These are phyloP conservation scores for Exobasidium cylindrosporum DNA, from an alignment of 1,284 basidiomycete species.

Conservation along the genomic window DNA sequence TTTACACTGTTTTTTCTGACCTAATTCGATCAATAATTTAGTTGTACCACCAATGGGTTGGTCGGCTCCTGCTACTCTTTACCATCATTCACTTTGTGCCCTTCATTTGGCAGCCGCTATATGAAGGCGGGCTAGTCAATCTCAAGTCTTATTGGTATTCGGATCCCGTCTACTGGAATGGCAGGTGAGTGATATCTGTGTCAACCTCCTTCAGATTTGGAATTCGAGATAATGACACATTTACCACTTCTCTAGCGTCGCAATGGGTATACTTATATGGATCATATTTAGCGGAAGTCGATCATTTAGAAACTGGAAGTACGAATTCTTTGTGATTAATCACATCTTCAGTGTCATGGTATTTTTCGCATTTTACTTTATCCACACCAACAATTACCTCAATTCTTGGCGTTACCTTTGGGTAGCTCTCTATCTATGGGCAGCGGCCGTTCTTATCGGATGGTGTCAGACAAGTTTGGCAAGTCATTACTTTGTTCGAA, in stretches of 20 bases:
- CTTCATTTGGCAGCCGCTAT: slow-evolving; percentile 39
- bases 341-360: slow-evolving; percentile 37
- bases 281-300: slow-evolving; percentile 14
- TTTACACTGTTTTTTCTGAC: too few relatives aligned
- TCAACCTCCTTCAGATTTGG: neutral
- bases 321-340: slow-evolving; percentile 49
- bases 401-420: slow-evolving; percentile 25
- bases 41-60: slow-evolving; percentile 49
- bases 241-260: neutral
- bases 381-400: slow-evolving; percentile 31
- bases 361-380: slow-evolving; percentile 43
- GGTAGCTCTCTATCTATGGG: slow-evolving; percentile 31
- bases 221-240: neutral
- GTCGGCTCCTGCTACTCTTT: slow-evolving; percentile 43
- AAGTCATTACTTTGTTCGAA: slow-evolving; percentile 12
- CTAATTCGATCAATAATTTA: slow-evolving; percentile 15
- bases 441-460: slow-evolving; percentile 27
- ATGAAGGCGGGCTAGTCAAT: slow-evolving; percentile 28
- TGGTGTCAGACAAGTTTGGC: slow-evolving; percentile 6
- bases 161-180: slow-evolving; percentile 17
- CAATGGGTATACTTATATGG: slow-evolving; percentile 10
- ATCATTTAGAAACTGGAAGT: slow-evolving; percentile 36
- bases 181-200: neutral
- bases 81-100: slow-evolving; percentile 43
- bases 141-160: slow-evolving; percentile 20